phyloP scores from a whole-genome alignment of 257 asterid species.

The Parsonsia alboflavescens region DNA sequence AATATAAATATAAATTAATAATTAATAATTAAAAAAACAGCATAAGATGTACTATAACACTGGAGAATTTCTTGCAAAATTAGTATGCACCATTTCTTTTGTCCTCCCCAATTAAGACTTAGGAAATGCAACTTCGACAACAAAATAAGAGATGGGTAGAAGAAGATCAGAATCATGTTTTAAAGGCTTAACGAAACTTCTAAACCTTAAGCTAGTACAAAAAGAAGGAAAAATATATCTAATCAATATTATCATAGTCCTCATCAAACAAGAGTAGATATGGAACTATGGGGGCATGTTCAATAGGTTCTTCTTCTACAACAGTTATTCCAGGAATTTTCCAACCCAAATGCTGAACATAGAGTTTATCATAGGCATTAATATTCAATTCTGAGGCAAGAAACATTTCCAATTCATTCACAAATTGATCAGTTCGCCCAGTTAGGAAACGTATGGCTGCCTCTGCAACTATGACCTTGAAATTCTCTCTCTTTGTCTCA shows the following conservation, averaged over 20 bases:
- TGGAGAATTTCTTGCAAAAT: no score
- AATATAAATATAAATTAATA: no score
- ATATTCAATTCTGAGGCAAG: conserved; percentile 66
- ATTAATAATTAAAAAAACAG: no score
- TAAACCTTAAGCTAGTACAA: not conserved
- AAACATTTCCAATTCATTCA: conserved; percentile 59
- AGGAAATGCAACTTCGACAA: no score
- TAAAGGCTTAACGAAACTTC: not conserved
- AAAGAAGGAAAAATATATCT: no score
- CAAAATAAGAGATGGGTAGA: not conserved
- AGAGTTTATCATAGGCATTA: conserved; percentile 59
- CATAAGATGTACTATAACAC: no score
- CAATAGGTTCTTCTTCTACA: conserved; percentile 34
- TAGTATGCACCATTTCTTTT: no score
- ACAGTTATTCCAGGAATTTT: conserved; percentile 28
- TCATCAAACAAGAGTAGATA: conserved; percentile 54
- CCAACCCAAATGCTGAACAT: conserved; percentile 59
- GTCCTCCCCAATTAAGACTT: no score
- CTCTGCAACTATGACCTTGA: conserved; percentile 37
- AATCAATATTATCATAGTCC: conserved; percentile 36
- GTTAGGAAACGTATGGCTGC: conserved; percentile 60
- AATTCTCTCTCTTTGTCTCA: conserved; percentile 40
- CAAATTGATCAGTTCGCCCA: conserved; percentile 59
- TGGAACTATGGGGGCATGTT: conserved; percentile 34
- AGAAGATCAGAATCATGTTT: not conserved